Percentiles rank a stretch among this genome's conserved stretches.
Evolutionary conservation across 768 basidiomycete genomes (phyloP).

Genomic region (Mycena belliarum): DNA sequence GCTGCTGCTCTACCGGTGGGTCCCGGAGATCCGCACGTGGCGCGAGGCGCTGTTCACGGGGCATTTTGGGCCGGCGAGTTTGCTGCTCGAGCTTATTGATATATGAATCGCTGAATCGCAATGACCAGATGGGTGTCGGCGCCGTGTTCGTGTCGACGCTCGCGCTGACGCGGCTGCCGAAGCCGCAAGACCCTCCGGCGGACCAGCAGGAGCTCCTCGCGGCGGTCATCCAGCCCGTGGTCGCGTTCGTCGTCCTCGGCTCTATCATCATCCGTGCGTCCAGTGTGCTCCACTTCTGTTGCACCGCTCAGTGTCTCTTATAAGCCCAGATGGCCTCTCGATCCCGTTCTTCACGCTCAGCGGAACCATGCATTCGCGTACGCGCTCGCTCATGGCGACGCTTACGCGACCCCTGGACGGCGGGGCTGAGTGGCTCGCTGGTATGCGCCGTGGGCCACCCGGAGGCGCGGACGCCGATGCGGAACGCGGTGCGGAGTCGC

Average conservation of each 20-base stretch:
- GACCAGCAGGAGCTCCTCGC: conserved; percentile 76
- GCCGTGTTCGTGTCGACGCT: conserved; percentile 86
- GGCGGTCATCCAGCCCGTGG: conserved; percentile 75
- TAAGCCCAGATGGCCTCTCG: conserved; percentile 58
- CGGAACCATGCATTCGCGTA: conserved; percentile 45
- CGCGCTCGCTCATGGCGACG: conserved; percentile 46
- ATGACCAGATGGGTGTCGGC: conserved; percentile 81
- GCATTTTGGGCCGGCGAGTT: conserved; percentile 77
- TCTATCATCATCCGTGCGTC: conserved; percentile 81
- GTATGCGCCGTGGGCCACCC: neutral
- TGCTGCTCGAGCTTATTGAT: too few species aligned
- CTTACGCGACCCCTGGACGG: conserved; percentile 34
- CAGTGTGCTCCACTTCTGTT: too few species aligned
- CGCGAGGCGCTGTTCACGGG: conserved; percentile 88
- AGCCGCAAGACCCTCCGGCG: conserved; percentile 57
- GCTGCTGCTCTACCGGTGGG: conserved; percentile 73
- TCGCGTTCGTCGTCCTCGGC: conserved; percentile 82
- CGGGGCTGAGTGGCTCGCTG: neutral
- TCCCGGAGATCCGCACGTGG: conserved; percentile 86
- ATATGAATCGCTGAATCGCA: too few species aligned
- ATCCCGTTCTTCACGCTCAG: conserved; percentile 65
- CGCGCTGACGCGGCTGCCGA: conserved; percentile 62
- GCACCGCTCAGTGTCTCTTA: too few species aligned
- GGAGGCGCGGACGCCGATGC: neutral
- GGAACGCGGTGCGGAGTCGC: neutral